These are phyloP conservation scores for Aeschynomene evenia DNA, from an alignment of 306 rosid genomes.

Conservation along the genomic window DNA sequence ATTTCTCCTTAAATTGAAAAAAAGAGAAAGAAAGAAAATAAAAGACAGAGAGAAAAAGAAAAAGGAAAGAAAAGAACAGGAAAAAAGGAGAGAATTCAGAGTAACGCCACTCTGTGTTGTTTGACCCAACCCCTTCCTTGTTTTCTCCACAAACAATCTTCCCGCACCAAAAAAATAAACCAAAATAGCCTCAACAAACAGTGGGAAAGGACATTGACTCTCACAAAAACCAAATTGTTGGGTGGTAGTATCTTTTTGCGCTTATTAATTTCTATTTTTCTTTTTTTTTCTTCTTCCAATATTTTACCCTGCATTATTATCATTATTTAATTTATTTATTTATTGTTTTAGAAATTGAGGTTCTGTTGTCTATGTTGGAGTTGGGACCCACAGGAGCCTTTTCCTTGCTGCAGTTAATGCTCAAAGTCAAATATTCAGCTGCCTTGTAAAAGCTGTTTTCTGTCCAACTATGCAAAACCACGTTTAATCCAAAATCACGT, in stretches of 20 bases:
- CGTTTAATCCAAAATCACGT: not conserved
- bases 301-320: not conserved
- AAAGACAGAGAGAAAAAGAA: not conserved
- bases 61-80: not conserved
- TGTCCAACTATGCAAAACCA: constrained; percentile 44
- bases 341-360: constrained; percentile 20
- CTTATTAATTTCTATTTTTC: not conserved
- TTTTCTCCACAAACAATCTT: constrained; percentile 26
- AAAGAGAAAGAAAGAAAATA: not conserved
- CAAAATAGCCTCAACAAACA: constrained; percentile 37
- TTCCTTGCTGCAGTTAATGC: constrained; percentile 30
- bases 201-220: constrained; percentile 65
- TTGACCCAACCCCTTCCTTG: constrained; percentile 13
- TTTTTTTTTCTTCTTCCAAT: too few species aligned
- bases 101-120: not conserved
- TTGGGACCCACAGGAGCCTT: constrained; percentile 46
- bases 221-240: constrained; percentile 44
- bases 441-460: constrained; percentile 62
- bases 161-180: constrained; percentile 12
- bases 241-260: not conserved
- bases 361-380: constrained; percentile 26
- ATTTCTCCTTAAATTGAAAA: constrained; percentile 34
- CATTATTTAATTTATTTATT: not conserved
- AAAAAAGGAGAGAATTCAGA: constrained; percentile 12
- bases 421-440: constrained; percentile 68